These are phyloP conservation scores for Trichophyton mentagrophytes DNA, from an alignment of 2,329 filamentous ascomycete genomes.

Conservation along the genomic window DNA sequence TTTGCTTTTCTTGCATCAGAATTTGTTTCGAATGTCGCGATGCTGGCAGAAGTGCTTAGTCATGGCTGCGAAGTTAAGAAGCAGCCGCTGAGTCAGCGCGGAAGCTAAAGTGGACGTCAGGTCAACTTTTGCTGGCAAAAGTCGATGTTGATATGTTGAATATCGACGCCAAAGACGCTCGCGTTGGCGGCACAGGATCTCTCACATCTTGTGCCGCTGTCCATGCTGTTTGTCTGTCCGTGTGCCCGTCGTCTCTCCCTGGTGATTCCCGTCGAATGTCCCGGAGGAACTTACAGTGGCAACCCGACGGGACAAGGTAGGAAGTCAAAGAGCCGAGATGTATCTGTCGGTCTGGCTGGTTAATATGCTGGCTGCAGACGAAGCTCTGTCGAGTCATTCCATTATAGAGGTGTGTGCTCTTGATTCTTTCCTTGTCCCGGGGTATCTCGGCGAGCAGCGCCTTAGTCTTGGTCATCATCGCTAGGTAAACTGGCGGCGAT, in stretches of 20 bases:
- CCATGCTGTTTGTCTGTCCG: background rate
- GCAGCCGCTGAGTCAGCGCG: background rate
- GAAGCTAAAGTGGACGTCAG: background rate
- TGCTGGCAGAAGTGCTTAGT: background rate
- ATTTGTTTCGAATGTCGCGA: no score
- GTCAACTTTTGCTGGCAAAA: background rate
- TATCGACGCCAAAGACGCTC: background rate
- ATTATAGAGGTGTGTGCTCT: background rate
- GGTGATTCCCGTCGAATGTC: background rate
- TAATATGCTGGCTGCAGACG: background rate
- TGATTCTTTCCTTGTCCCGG: background rate
- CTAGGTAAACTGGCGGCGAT: background rate
- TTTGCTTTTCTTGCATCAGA: no score
- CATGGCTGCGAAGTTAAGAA: background rate
- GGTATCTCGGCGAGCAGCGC: background rate
- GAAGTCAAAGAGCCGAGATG: background rate
- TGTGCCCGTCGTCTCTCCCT: background rate
- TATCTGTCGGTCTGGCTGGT: background rate
- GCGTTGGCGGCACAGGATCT: background rate
- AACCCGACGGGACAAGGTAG: background rate
- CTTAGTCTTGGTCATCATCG: background rate
- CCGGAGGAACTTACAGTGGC: background rate
- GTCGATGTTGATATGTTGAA: background rate
- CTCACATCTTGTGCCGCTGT: background rate
- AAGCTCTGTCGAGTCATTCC: background rate